Evolutionary conservation across 441 rosid species (phyloP).

Genomic region (Theobroma grandiflorum): DNA sequence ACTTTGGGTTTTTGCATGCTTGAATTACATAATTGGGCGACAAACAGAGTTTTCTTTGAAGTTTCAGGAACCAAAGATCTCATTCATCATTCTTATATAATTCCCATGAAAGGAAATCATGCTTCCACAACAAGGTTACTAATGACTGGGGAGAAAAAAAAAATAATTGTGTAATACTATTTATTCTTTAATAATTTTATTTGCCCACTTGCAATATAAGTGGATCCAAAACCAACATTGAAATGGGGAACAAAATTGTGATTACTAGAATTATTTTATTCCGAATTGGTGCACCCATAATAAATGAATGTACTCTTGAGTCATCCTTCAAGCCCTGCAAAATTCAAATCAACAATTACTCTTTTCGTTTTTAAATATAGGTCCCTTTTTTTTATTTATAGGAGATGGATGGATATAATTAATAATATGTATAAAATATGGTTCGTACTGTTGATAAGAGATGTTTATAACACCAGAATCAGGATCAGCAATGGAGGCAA

Average conservation of each 20-base stretch:
- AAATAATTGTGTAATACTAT: not conserved
- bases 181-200: not conserved
- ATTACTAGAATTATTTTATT: not conserved
- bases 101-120: not conserved
- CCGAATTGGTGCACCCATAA: too few relatives aligned
- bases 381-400: too few relatives aligned
- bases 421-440: not conserved
- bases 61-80: constrained; percentile 2
- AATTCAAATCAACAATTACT: too few relatives aligned
- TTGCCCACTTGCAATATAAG: not conserved
- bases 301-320: not conserved
- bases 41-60: not conserved
- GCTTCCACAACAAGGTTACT: not conserved
- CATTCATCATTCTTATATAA: not conserved
- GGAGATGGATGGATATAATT: too few relatives aligned
- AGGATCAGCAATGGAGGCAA: not conserved
- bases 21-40: not conserved
- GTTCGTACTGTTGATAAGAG: not conserved
- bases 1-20: not conserved
- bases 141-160: not conserved
- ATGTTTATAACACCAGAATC: not conserved
- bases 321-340: not conserved
- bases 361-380: too few relatives aligned
- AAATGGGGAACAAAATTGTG: not conserved
- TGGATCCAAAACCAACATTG: not conserved